These are phyloP conservation scores for Aspergillus ibericus DNA, from an alignment of 2,329 filamentous ascomycete species.

Conservation along the genomic window DNA sequence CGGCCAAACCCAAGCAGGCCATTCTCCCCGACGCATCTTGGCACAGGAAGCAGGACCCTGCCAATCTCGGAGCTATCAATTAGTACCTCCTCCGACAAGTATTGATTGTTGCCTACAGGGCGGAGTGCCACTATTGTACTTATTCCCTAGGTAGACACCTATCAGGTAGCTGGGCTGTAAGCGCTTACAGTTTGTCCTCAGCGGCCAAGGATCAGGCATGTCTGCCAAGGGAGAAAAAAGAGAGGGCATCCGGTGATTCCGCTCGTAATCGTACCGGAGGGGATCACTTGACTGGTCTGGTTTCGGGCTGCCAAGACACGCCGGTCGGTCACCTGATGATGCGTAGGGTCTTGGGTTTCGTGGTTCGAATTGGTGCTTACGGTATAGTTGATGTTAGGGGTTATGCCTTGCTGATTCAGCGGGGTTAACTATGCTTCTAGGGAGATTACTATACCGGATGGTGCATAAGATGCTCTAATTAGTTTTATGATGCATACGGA, in stretches of 20 bases:
- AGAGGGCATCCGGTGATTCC: background rate
- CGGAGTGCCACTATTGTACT: background rate
- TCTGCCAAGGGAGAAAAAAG: background rate
- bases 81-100: background rate
- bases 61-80: constrained; percentile 1
- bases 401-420: too few relatives aligned
- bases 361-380: background rate
- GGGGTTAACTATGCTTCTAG: too few relatives aligned
- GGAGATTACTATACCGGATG: too few relatives aligned
- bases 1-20: background rate
- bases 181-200: too few relatives aligned
- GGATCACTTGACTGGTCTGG: background rate
- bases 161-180: background rate
- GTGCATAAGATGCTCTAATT: too few relatives aligned
- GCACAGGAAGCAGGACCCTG: background rate
- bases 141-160: background rate
- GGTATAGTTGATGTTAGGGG: too few relatives aligned
- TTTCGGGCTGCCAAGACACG: background rate
- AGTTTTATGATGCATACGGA: too few relatives aligned
- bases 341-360: background rate
- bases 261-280: background rate
- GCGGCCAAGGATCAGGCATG: background rate
- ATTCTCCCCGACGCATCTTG: background rate
- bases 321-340: background rate
- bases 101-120: background rate